Conservation (phyloP, 768 basidiomycete genomes). For the Mycena vulgaris region DNA sequence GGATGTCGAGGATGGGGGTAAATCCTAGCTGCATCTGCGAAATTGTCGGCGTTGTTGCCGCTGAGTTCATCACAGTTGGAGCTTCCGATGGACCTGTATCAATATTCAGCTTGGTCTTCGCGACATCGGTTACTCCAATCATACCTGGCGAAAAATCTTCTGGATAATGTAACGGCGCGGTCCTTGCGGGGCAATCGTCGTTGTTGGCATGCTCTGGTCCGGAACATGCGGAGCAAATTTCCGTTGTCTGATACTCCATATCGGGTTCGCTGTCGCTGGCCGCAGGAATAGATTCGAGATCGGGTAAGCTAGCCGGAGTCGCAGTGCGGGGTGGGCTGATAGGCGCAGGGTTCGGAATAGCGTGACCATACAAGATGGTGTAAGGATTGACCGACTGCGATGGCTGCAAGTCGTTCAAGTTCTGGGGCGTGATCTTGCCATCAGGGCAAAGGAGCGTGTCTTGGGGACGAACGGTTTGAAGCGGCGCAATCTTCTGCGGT, state of each 20-base stretch:
- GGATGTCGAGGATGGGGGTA: neutral
- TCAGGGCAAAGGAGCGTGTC: too few relatives aligned
- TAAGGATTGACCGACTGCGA: neutral
- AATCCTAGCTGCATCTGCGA: neutral
- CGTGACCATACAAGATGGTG: neutral
- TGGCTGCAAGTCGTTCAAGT: neutral
- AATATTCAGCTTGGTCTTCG: neutral
- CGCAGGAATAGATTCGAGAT: neutral
- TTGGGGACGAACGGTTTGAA: too few relatives aligned
- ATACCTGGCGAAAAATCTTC: neutral
- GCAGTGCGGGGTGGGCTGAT: too few relatives aligned
- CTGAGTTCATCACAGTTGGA: neutral
- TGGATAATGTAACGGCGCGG: neutral
- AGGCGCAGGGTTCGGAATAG: neutral
- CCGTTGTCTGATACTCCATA: too few relatives aligned
- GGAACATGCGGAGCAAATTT: neutral
- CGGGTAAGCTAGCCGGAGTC: neutral
- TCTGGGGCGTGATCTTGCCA: neutral
- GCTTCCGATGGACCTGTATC: neutral
- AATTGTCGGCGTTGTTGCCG: neutral
- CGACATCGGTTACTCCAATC: neutral
- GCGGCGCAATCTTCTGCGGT: too few relatives aligned
- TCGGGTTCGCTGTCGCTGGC: neutral
- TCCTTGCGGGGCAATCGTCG: neutral
- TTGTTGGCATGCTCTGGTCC: neutral